These are phyloP conservation scores for Neonectria sp. DNA, from an alignment of 2,329 filamentous ascomycete genomes.

Conservation along the genomic window DNA sequence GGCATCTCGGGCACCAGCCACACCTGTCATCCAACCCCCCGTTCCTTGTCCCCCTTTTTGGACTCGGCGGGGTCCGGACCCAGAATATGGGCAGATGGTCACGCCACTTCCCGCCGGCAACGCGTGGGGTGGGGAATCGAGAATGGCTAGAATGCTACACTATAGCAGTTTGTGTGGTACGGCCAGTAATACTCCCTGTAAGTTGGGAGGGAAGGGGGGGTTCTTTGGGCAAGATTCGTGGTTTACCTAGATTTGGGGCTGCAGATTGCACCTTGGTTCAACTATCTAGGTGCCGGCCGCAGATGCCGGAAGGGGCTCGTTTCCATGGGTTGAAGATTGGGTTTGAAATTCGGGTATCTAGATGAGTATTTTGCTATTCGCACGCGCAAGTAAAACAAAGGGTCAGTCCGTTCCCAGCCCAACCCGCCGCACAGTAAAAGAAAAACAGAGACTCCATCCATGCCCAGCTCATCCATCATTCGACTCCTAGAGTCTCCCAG, in stretches of 20 bases:
- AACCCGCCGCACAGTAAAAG: background rate
- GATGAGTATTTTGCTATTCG: slow-evolving; percentile 14
- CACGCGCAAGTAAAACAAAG: background rate
- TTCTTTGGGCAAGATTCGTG: background rate
- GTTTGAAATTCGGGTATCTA: slow-evolving; percentile 30
- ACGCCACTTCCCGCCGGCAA: slow-evolving; percentile 36
- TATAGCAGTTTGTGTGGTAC: background rate
- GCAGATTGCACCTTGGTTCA: background rate
- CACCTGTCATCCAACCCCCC: slow-evolving; percentile 18
- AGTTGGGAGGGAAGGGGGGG: background rate
- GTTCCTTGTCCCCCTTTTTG: background rate
- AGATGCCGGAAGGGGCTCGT: background rate
- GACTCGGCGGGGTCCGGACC: slow-evolving; percentile 41
- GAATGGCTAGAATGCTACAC: slow-evolving; percentile 1
- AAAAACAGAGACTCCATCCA: background rate
- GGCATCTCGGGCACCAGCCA: slow-evolving; percentile 32
- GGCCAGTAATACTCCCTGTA: background rate
- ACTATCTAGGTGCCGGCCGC: background rate
- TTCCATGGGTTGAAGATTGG: background rate
- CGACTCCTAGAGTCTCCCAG: background rate
- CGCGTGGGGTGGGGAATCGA: slow-evolving; percentile 14
- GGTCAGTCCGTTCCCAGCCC: background rate
- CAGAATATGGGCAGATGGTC: slow-evolving; percentile 45
- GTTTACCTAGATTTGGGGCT: background rate
- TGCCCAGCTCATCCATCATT: background rate